phyloP scores from a whole-genome alignment of 345 rosid species.

The Eucalyptus albens region DNA sequence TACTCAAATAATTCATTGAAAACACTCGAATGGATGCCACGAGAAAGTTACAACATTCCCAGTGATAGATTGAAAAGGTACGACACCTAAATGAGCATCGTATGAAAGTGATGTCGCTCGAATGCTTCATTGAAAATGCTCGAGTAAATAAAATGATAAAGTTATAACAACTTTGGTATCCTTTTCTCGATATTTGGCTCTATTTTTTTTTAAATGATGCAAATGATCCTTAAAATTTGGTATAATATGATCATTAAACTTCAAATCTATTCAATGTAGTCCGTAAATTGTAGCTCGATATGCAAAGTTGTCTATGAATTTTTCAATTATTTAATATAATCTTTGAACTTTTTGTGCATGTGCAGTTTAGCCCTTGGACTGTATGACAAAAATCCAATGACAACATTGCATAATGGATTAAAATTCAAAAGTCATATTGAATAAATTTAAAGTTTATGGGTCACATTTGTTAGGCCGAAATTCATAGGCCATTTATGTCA shows the following conservation, averaged over 20 bases:
- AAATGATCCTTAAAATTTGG: rapidly evolving
- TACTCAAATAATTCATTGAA: rapidly evolving
- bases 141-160: neutral
- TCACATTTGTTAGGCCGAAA: rapidly evolving
- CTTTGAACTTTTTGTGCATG: rapidly evolving
- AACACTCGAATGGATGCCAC: rapidly evolving
- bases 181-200: rapidly evolving
- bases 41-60: neutral
- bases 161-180: rapidly evolving
- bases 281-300: rapidly evolving
- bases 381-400: no score
- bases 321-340: no score
- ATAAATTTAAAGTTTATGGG: rapidly evolving
- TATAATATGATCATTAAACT: rapidly evolving
- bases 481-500: rapidly evolving
- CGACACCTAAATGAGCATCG: rapidly evolving
- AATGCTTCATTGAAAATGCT: no score
- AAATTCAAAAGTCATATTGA: rapidly evolving
- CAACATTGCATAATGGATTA: rapidly evolving
- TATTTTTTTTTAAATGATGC: neutral
- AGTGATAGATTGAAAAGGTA: rapidly evolving
- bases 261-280: rapidly evolving
- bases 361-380: rapidly evolving
- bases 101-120: rapidly evolving
- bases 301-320: rapidly evolving